Conservation (phyloP, 768 basidiomycete species). For the Phylloporus arenicola region DNA sequence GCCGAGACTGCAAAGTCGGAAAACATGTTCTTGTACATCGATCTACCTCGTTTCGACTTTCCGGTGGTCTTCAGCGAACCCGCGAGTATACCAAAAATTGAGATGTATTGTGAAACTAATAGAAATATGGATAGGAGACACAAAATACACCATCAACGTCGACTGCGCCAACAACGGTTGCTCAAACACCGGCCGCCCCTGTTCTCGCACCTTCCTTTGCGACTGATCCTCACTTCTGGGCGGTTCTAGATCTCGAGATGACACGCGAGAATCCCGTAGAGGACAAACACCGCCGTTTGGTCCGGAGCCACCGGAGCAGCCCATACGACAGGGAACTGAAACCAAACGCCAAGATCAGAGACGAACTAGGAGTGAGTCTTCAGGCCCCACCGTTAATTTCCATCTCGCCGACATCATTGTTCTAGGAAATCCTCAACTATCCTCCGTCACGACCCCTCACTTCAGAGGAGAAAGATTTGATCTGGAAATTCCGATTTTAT, state of each 20-base stretch:
- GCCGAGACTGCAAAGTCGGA: constrained; percentile 88
- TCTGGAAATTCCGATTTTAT: constrained; percentile 99
- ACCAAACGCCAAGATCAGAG: constrained; percentile 92
- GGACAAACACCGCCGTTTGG: constrained; percentile 90
- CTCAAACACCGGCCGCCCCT: constrained; percentile 36
- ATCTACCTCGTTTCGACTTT: constrained; percentile 94
- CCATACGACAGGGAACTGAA: constrained; percentile 94
- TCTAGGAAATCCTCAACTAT: constrained; percentile 82
- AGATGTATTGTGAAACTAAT: not conserved
- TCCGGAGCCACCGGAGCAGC: constrained; percentile 91
- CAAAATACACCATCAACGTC: constrained; percentile 38
- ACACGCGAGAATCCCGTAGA: constrained; percentile 94
- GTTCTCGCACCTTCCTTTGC: constrained; percentile 47
- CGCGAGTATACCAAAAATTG: constrained; percentile 36
- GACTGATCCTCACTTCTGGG: constrained; percentile 74
- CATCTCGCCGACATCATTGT: not conserved
- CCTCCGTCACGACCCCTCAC: constrained; percentile 83
- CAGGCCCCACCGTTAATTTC: not conserved
- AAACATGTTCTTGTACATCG: constrained; percentile 93
- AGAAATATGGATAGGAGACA: constrained; percentile 32
- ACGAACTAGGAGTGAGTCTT: constrained; percentile 76
- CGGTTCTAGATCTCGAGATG: constrained; percentile 86
- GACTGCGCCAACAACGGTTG: constrained; percentile 35
- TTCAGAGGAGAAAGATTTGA: constrained; percentile 90
- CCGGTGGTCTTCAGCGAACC: constrained; percentile 94